Evolutionary conservation across 169 alveolate species (phyloP).

Genomic region (Babesia sp.): DNA sequence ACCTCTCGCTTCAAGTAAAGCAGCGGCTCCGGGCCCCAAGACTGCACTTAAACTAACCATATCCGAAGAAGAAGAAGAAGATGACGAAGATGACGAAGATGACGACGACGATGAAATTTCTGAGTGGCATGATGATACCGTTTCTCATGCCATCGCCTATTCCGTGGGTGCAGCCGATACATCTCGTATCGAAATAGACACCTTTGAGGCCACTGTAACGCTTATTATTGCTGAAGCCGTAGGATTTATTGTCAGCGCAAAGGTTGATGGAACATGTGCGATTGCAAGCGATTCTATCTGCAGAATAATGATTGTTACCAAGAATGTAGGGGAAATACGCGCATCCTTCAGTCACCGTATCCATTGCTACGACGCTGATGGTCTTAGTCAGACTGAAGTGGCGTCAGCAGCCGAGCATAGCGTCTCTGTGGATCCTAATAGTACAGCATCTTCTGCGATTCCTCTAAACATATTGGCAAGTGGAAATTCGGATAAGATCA

Average conservation of each 20-base stretch:
- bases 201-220: constrained; percentile 51
- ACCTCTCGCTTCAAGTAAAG: too few relatives aligned
- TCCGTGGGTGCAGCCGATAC: constrained; percentile 24
- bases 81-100: background rate
- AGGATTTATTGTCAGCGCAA: constrained; percentile 60
- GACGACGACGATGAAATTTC: background rate
- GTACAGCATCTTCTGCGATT: background rate
- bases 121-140: constrained; percentile 24
- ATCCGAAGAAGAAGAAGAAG: too few relatives aligned
- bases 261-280: constrained; percentile 37
- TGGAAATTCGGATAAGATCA: background rate
- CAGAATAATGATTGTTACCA: constrained; percentile 16
- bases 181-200: constrained; percentile 29
- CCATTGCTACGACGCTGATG: constrained; percentile 13
- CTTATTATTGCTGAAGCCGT: constrained; percentile 45
- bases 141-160: constrained; percentile 42
- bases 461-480: constrained; percentile 21
- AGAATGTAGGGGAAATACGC: constrained; percentile 39
- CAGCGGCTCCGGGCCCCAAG: too few relatives aligned
- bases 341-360: constrained; percentile 36
- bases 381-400: background rate
- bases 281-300: constrained; percentile 13
- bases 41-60: too few relatives aligned
- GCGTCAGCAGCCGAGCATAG: constrained; percentile 12
- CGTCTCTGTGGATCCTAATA: constrained; percentile 19